Percentiles rank a stretch among this genome's conserved stretches.
Conservation (phyloP, 2,329 filamentous ascomycete species). For the Fusarium udum region DNA sequence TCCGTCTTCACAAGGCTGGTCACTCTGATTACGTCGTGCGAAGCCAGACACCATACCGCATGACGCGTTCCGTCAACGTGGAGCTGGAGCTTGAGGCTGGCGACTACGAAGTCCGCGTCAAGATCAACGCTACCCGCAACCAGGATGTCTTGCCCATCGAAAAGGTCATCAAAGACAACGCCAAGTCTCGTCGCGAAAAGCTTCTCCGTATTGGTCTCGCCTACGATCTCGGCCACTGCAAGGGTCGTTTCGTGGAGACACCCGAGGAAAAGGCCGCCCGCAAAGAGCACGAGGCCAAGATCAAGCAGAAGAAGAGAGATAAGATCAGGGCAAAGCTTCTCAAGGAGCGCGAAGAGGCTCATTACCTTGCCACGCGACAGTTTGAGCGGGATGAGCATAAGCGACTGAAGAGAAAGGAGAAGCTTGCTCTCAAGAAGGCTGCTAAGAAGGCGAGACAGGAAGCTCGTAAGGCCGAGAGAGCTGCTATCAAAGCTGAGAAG, state of each 20-base stretch:
- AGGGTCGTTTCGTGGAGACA: slow-evolving; percentile 63
- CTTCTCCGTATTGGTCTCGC: slow-evolving; percentile 74
- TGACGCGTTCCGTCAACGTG: slow-evolving; percentile 79
- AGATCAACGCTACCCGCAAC: slow-evolving; percentile 73
- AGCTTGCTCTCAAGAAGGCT: slow-evolving; percentile 80
- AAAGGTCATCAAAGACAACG: slow-evolving; percentile 72
- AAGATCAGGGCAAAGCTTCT: slow-evolving; percentile 53
- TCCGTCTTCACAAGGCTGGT: slow-evolving; percentile 62
- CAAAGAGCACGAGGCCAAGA: slow-evolving; percentile 56
- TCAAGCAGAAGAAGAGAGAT: slow-evolving; percentile 51
- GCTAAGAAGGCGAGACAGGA: slow-evolving; percentile 44
- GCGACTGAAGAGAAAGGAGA: slow-evolving; percentile 75
- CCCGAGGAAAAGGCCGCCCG: slow-evolving; percentile 59
- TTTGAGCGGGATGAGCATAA: slow-evolving; percentile 46
- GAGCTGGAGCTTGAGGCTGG: slow-evolving; percentile 80
- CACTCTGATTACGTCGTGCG: slow-evolving; percentile 65
- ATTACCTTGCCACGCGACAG: slow-evolving; percentile 51
- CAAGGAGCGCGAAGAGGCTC: slow-evolving; percentile 50
- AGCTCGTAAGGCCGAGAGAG: slow-evolving; percentile 30
- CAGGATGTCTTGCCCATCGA: slow-evolving; percentile 64
- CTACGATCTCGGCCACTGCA: slow-evolving; percentile 76
- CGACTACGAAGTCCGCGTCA: slow-evolving; percentile 79
- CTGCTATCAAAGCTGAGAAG: slow-evolving; percentile 26
- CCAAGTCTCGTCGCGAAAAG: slow-evolving; percentile 73
- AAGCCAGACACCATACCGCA: slow-evolving; percentile 63